Evolutionary conservation across 2,329 filamentous ascomycete genomes (phyloP).

Genomic region (Phialophora verrucosa): DNA sequence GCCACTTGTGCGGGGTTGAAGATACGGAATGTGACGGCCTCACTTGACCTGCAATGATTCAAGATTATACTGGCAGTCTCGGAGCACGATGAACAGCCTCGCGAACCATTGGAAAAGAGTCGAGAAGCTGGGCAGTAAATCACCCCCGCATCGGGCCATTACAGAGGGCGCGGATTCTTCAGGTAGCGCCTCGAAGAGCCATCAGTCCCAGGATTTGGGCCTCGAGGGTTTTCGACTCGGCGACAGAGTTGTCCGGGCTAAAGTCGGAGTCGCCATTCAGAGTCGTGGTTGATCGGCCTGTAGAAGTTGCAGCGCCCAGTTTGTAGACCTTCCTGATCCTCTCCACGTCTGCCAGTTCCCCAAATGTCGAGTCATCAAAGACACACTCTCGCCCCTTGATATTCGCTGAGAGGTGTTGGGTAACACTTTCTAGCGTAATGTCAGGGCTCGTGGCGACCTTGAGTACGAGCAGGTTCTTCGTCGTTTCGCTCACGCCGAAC

Average conservation of each 20-base stretch:
- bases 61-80: not conserved
- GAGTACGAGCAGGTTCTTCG: slow-evolving; percentile 75
- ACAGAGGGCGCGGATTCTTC: slow-evolving; percentile 24
- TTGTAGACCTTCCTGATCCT: slow-evolving; percentile 88
- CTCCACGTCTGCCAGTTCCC: slow-evolving; percentile 64
- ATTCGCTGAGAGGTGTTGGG: slow-evolving; percentile 64
- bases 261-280: slow-evolving; percentile 12
- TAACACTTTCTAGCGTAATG: slow-evolving; percentile 55
- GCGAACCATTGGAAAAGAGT: not conserved
- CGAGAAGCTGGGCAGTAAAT: not conserved
- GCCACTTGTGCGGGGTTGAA: not conserved
- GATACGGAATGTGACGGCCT: not conserved
- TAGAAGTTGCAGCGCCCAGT: slow-evolving; percentile 56
- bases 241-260: slow-evolving; percentile 6
- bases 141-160: not conserved
- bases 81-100: not conserved
- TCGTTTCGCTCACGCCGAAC: slow-evolving; percentile 78
- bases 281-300: slow-evolving; percentile 39
- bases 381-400: slow-evolving; percentile 66
- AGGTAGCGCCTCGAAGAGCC: slow-evolving; percentile 69
- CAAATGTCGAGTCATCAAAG: slow-evolving; percentile 69
- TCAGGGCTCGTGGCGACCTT: slow-evolving; percentile 69
- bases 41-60: not conserved
- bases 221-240: slow-evolving; percentile 65
- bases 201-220: slow-evolving; percentile 75